Evolutionary conservation across 192 early-diverging fungal genomes (phyloP).

Genomic region (Dissophora globulifera): DNA sequence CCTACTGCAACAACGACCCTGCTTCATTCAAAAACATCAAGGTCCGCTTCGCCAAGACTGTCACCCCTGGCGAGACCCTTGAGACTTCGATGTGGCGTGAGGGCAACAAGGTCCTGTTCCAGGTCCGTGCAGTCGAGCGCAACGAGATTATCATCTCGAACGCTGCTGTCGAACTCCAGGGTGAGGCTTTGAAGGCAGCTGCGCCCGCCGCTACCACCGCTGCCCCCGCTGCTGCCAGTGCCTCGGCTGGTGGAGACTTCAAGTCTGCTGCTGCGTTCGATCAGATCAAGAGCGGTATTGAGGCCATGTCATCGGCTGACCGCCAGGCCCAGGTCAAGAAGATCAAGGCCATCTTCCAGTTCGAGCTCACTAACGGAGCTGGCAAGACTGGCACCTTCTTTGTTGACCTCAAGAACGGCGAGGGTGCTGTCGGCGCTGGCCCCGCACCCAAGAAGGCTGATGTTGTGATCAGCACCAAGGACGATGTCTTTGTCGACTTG

Average conservation of each 20-base stretch:
- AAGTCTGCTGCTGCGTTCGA: conserved; percentile 77
- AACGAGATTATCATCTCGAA: conserved; percentile 90
- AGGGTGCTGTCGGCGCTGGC: conserved; percentile 70
- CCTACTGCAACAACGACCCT: conserved; percentile 77
- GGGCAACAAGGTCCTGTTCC: conserved; percentile 91
- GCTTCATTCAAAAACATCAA: conserved; percentile 86
- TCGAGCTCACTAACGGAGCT: conserved; percentile 78
- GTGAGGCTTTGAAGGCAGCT: conserved; percentile 47
- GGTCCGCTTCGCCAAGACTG: conserved; percentile 87
- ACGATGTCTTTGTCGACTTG: conserved; percentile 84
- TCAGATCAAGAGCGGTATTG: conserved; percentile 67
- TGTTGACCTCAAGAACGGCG: conserved; percentile 85
- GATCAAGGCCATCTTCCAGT: conserved; percentile 83
- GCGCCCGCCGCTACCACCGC: conserved; percentile 48
- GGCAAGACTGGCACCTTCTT: conserved; percentile 78
- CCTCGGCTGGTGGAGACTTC: conserved; percentile 74
- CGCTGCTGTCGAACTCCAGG: conserved; percentile 88
- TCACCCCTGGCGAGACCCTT: conserved; percentile 97
- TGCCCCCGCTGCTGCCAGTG: conserved; percentile 31
- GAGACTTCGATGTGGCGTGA: conserved; percentile 98
- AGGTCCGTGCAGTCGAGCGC: conserved; percentile 93
- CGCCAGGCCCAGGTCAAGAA: conserved; percentile 72
- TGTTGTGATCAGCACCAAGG: conserved; percentile 73
- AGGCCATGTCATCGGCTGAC: conserved; percentile 66
- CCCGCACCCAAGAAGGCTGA: conserved; percentile 72